These are phyloP conservation scores for Fusarium burgessii DNA, from an alignment of 2,329 filamentous ascomycete species.

Conservation along the genomic window DNA sequence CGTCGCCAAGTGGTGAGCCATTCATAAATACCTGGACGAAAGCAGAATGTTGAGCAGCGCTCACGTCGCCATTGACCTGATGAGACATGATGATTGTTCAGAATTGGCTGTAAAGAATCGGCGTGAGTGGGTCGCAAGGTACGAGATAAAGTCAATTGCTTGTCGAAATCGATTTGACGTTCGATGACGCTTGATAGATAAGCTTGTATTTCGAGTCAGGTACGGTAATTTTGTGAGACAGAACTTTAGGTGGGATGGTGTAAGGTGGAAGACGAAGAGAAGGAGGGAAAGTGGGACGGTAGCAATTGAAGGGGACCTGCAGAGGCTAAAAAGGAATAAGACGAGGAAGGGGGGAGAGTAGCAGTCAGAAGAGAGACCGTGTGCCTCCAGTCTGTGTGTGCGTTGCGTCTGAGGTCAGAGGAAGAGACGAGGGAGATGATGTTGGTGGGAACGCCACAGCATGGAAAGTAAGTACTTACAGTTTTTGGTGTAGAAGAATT, in stretches of 20 bases:
- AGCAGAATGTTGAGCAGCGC: conserved; percentile 59
- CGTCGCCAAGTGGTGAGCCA: not conserved
- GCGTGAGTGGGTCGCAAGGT: conserved; percentile 7
- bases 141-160: conserved; percentile 27
- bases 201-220: conserved; percentile 19
- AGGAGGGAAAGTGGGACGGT: conserved; percentile 35
- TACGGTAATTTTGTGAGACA: conserved; percentile 5
- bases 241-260: conserved; percentile 17
- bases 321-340: conserved; percentile 38
- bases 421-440: conserved; percentile 12
- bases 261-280: conserved; percentile 3
- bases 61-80: conserved; percentile 65
- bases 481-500: conserved; percentile 14
- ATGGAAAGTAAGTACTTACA: conserved; percentile 22
- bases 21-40: conserved; percentile 57
- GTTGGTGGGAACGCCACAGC: conserved; percentile 44
- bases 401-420: conserved; percentile 15
- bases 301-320: conserved; percentile 38
- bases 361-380: conserved; percentile 6
- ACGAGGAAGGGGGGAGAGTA: conserved; percentile 25
- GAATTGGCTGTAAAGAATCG: conserved; percentile 18
- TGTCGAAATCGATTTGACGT: not conserved
- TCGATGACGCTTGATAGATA: conserved; percentile 25
- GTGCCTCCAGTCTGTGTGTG: not conserved
- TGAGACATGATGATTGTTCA: conserved; percentile 52